Conservation (phyloP, 139 green algal species). For the Pleodorina starrii region DNA sequence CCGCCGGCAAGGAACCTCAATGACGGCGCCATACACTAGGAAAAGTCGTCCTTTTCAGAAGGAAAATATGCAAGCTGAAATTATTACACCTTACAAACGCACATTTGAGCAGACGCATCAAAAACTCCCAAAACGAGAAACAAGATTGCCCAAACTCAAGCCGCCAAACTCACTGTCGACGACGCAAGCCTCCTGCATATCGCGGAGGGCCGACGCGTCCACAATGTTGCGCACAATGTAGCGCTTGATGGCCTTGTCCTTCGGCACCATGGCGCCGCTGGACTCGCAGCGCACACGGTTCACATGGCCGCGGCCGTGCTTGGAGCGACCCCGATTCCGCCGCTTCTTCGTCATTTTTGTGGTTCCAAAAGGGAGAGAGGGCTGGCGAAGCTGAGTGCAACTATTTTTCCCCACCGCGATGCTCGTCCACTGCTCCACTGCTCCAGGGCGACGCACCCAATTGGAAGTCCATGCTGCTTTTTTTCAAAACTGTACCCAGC, state of each 20-base stretch:
- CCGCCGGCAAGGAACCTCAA: neutral
- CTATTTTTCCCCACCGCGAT: no score
- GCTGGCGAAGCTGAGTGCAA: no score
- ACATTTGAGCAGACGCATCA: no score
- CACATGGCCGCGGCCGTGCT: slow-evolving; percentile 93
- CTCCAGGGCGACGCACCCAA: no score
- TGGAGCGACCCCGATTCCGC: slow-evolving; percentile 88
- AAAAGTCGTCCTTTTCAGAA: no score
- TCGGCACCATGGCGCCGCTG: slow-evolving; percentile 95
- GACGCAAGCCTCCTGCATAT: slow-evolving; percentile 97
- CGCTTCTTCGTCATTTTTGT: slow-evolving; percentile 93
- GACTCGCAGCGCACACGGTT: slow-evolving; percentile 95
- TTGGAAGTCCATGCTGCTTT: no score
- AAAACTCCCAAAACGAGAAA: no score
- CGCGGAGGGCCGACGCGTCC: slow-evolving; percentile 97
- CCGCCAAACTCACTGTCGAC: slow-evolving; percentile 81
- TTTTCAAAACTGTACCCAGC: no score
- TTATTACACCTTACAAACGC: no score
- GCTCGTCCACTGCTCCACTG: no score
- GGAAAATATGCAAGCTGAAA: no score
- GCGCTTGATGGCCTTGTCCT: slow-evolving; percentile 99
- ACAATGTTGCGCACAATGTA: slow-evolving; percentile 99
- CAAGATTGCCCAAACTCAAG: no score
- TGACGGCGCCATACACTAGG: slow-evolving; percentile 27
- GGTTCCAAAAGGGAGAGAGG: slow-evolving; percentile 47